Conservation (phyloP, 2,329 filamentous ascomycete species). For the Monilinia fructicola region DNA sequence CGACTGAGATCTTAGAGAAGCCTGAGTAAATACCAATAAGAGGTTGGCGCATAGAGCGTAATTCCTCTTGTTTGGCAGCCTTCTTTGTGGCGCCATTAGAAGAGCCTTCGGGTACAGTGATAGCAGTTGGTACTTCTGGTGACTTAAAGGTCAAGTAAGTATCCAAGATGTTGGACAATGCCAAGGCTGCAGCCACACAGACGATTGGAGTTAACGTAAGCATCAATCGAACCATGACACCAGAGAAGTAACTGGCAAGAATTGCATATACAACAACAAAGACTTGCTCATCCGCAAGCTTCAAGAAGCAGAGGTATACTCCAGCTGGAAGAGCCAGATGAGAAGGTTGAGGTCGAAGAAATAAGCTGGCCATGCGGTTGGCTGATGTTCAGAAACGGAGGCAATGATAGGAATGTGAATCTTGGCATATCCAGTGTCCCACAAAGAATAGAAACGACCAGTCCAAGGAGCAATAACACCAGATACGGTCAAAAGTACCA, state of each 20-base stretch:
- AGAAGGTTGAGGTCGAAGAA: slow-evolving; percentile 98
- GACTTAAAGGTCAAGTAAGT: slow-evolving; percentile 71
- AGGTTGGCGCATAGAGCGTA: slow-evolving; percentile 71
- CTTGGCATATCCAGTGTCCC: slow-evolving; percentile 98
- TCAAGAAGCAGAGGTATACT: slow-evolving; percentile 97
- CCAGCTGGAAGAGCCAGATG: slow-evolving; percentile 98
- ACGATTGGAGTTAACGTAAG: slow-evolving; percentile 94
- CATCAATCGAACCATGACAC: slow-evolving; percentile 99
- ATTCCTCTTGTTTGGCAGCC: slow-evolving; percentile 51
- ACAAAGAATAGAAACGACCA: slow-evolving; percentile 97
- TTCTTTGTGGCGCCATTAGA: slow-evolving; percentile 50
- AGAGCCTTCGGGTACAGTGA: slow-evolving; percentile 45
- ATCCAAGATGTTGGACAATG: slow-evolving; percentile 83
- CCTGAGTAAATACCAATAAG: slow-evolving; percentile 79
- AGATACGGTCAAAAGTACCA: slow-evolving; percentile 84
- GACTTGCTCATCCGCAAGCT: slow-evolving; percentile 91
- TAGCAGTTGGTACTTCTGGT: slow-evolving; percentile 52
- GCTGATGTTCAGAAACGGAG: slow-evolving; percentile 99
- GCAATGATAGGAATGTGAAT: slow-evolving; percentile 99
- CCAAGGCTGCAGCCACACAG: slow-evolving; percentile 88
- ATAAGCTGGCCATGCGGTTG: slow-evolving; percentile 97
- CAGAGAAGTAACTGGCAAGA: slow-evolving; percentile 95
- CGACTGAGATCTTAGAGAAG: slow-evolving; percentile 76
- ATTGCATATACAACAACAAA: slow-evolving; percentile 98
- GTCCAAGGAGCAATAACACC: slow-evolving; percentile 97